A percentile compares a stretch with the other conserved stretches of the same genome.
These are phyloP conservation scores for Umbellularia californica DNA, from an alignment of 164 flowering plant species.

Conservation along the genomic window DNA sequence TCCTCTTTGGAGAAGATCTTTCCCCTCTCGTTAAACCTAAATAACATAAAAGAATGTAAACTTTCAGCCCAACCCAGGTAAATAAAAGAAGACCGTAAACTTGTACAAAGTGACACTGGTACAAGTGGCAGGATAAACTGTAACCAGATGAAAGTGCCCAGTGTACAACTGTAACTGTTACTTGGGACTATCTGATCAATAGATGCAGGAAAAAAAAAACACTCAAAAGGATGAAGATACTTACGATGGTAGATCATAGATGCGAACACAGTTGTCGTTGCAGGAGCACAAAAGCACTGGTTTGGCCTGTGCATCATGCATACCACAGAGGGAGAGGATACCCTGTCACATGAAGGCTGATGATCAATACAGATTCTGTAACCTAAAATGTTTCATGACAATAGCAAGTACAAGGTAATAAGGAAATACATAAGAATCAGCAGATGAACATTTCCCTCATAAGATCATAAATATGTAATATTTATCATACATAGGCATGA, in stretches of 20 bases:
- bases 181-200: too few species aligned
- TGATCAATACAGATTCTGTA: background rate
- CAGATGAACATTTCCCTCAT: background rate
- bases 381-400: background rate
- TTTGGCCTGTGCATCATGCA: slow-evolving; percentile 42
- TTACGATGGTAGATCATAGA: slow-evolving; percentile 85
- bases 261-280: slow-evolving; percentile 43
- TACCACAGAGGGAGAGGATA: slow-evolving; percentile 44
- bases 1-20: slow-evolving; percentile 65
- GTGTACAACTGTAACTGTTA: background rate
- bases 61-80: background rate
- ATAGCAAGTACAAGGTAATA: background rate
- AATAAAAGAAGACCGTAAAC: background rate
- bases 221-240: slow-evolving; percentile 20
- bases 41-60: slow-evolving; percentile 2
- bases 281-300: slow-evolving; percentile 53
- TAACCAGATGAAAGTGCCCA: background rate
- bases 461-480: too few species aligned
- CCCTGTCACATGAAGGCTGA: slow-evolving; percentile 18
- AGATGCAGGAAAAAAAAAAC: too few species aligned
- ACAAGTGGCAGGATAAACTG: background rate
- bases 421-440: background rate
- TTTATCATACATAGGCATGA: too few species aligned
- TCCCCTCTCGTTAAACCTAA: slow-evolving; percentile 74
- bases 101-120: background rate